Conservation (phyloP, 345 rosid genomes). For the Hibiscus trionum region DNA sequence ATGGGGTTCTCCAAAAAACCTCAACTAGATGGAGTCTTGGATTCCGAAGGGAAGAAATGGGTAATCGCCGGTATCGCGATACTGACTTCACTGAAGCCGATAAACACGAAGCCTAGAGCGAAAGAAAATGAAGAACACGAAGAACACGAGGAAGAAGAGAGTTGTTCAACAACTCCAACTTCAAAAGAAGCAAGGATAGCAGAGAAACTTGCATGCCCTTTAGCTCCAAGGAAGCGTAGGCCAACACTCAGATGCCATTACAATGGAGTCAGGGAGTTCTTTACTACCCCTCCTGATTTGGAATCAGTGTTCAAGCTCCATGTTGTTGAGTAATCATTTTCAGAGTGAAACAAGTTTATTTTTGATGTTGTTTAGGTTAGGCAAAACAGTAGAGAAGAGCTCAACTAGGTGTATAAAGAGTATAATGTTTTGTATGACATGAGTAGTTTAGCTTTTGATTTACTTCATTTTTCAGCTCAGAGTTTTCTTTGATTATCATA, state of each 20-base stretch:
- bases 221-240: constrained; percentile 69
- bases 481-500: no score
- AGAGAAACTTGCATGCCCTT: constrained; percentile 60
- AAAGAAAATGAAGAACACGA: constrained; percentile 1
- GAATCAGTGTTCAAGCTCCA: constrained; percentile 64
- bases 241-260: constrained; percentile 45
- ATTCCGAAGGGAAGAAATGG: constrained; percentile 69
- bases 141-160: constrained; percentile 27
- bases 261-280: constrained; percentile 60
- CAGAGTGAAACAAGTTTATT: background rate
- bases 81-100: constrained; percentile 55
- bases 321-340: constrained; percentile 24
- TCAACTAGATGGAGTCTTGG: constrained; percentile 43
- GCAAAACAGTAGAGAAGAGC: constrained; percentile 10
- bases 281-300: constrained; percentile 63
- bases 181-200: constrained; percentile 71
- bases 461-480: background rate
- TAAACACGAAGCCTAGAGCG: constrained; percentile 46
- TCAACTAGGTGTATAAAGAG: constrained; percentile 33
- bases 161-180: constrained; percentile 64
- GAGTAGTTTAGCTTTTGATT: constrained; percentile 19
- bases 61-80: constrained; percentile 58
- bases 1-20: constrained; percentile 78
- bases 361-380: no score
- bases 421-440: constrained; percentile 25